Conservation (phyloP, 2,329 filamentous ascomycete species). For the Diaporthe vexans region DNA sequence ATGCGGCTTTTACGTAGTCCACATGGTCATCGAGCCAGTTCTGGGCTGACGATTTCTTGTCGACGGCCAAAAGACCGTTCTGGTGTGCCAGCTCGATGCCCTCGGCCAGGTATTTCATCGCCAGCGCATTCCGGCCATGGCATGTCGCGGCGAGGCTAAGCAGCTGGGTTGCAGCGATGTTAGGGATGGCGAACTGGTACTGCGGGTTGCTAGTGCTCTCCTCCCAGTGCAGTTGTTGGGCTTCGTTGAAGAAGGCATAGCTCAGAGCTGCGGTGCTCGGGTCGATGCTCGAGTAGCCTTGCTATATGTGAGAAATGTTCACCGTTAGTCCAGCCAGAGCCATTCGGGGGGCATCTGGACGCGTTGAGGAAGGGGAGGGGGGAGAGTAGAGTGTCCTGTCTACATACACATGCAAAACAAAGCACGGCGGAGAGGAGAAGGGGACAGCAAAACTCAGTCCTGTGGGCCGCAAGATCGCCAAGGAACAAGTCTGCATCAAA, state of each 20-base stretch:
- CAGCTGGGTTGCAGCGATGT: slow-evolving; percentile 39
- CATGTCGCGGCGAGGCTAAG: slow-evolving; percentile 31
- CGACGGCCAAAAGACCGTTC: slow-evolving; percentile 37
- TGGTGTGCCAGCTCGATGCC: slow-evolving; percentile 35
- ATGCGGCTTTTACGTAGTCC: slow-evolving; percentile 36
- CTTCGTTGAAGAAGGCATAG: slow-evolving; percentile 36
- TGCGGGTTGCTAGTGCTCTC: slow-evolving; percentile 31
- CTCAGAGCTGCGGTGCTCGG: slow-evolving; percentile 30
- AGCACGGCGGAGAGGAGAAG: slow-evolving; percentile 42
- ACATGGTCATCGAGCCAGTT: slow-evolving; percentile 40
- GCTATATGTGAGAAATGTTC: not conserved
- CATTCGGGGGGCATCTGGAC: not conserved
- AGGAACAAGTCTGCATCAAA: slow-evolving; percentile 45
- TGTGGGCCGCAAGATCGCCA: slow-evolving; percentile 40
- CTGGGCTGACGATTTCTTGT: slow-evolving; percentile 16
- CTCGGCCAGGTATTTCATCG: slow-evolving; percentile 26
- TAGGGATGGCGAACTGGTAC: slow-evolving; percentile 35
- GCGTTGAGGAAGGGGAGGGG: too few relatives aligned
- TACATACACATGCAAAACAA: slow-evolving; percentile 42
- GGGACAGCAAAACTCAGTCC: slow-evolving; percentile 43
- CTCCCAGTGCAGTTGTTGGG: slow-evolving; percentile 30
- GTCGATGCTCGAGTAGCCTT: slow-evolving; percentile 38
- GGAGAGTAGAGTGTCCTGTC: too few relatives aligned
- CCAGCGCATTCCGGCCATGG: slow-evolving; percentile 33
- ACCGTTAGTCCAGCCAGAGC: not conserved